Percentiles rank a stretch among this genome's conserved stretches.
Conservation (phyloP, 2,329 filamentous ascomycete species). For the Neocucurbitaria cava region DNA sequence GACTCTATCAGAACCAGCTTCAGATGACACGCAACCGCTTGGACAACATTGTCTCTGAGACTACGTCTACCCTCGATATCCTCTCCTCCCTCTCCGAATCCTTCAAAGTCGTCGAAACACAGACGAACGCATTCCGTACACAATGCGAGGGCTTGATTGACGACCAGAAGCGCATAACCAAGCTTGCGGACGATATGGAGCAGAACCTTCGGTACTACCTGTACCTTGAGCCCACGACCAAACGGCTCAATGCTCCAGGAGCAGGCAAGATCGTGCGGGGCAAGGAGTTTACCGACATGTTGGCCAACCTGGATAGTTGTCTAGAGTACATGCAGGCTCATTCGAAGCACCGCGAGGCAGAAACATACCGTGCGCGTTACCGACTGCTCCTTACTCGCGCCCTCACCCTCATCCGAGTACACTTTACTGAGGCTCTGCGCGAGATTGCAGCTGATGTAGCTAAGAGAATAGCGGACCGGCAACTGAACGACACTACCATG, state of each 20-base stretch:
- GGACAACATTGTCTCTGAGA: conserved; percentile 77
- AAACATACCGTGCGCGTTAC: conserved; percentile 87
- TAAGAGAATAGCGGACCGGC: conserved; percentile 69
- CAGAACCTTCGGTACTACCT: conserved; percentile 94
- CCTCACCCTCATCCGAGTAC: conserved; percentile 70
- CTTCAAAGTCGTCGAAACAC: conserved; percentile 84
- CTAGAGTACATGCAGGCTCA: conserved; percentile 91
- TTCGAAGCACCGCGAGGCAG: conserved; percentile 83
- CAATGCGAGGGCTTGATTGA: conserved; percentile 88
- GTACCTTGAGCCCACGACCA: conserved; percentile 89
- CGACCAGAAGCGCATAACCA: conserved; percentile 80
- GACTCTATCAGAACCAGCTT: conserved; percentile 79
- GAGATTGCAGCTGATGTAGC: conserved; percentile 69
- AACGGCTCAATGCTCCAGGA: conserved; percentile 88
- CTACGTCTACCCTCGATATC: conserved; percentile 75
- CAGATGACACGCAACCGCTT: conserved; percentile 82
- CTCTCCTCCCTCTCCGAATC: conserved; percentile 82
- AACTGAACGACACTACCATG: conserved; percentile 74
- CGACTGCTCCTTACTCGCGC: conserved; percentile 77
- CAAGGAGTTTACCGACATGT: conserved; percentile 85
- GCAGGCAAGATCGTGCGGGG: conserved; percentile 85
- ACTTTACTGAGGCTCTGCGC: conserved; percentile 68
- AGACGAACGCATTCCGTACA: conserved; percentile 90
- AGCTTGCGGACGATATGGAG: conserved; percentile 82
- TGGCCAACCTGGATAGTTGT: conserved; percentile 86